Evolutionary conservation across 176 grass and related monocot species (phyloP), one percentile per base, ranked within the genome.

Genomic region (Puya raimondii): DNA sequence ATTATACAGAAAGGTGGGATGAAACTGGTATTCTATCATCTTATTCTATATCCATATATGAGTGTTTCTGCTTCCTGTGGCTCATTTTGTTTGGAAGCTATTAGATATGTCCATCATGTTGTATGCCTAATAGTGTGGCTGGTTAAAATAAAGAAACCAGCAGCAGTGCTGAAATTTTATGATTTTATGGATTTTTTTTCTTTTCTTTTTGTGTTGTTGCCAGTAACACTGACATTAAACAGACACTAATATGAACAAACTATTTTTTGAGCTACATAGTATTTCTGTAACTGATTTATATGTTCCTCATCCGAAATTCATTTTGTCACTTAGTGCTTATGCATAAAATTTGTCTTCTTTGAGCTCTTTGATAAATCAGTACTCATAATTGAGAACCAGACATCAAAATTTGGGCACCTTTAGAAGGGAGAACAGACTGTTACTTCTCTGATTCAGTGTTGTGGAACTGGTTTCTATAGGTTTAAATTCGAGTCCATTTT

Each of bases 1-100:
- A 86, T 20, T 82, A 88, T 69, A 84, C 78, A 78, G 83, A 67
- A 52, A 97, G 89, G 89, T 92, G 65, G 33, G 49, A 42, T 79
- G 15, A 52, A 50, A 18, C 64, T 53, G 64, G 25, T 65, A 15
- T 65, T 63, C 3, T 68, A 48, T 6, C 14, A 15, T 26, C 42
- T 67, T 33, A 53, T 64, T 16, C 6, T 25, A 52, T 77, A 47
- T 73, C n/a, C 23, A 23, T 1, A 9, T 23, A 8, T 21, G 4
- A 71, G 23, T 51, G 25, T 2, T 25, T 4, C 13, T 70, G 23
- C 1, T 54, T 63, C 26, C 6, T 15, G 16, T 49, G 29, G 15
- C 3, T 58, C 18, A 17, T 16, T 58, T 14, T 58, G 16, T n/a
- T n/a, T n/a, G 15, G 18, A 58, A 14, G 0, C 15, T 6, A 58